Percentiles rank a stretch among this genome's conserved stretches.
phyloP scores from a whole-genome alignment of 352 stramenopile genomes.

The Phytopythium boreale region DNA sequence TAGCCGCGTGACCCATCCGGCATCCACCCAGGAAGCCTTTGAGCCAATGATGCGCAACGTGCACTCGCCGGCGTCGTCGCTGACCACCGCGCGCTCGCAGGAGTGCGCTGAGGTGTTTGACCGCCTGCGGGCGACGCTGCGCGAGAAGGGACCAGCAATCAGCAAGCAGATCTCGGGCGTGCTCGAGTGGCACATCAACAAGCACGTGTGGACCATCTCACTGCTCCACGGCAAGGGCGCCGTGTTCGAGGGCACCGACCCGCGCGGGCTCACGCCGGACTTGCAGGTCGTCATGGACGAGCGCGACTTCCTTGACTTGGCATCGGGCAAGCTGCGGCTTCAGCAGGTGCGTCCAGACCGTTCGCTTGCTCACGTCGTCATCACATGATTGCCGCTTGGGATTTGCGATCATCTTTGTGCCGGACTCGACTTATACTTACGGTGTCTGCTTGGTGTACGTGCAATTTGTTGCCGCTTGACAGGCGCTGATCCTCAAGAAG shows the following conservation, averaged over 20 bases:
- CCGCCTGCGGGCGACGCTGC: slow-evolving; percentile 41
- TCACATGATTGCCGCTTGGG: background rate
- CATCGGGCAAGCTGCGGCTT: slow-evolving; percentile 48
- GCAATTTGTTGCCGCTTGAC: background rate
- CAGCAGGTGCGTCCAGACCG: slow-evolving; percentile 33
- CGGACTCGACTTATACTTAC: background rate
- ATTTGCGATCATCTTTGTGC: background rate
- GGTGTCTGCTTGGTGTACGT: no score
- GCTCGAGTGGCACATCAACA: slow-evolving; percentile 70
- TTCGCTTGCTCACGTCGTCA: background rate
- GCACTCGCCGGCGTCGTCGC: slow-evolving; percentile 39
- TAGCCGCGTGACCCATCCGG: slow-evolving; percentile 60
- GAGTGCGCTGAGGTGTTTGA: slow-evolving; percentile 62
- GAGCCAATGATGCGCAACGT: slow-evolving; percentile 77
- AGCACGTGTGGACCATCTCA: slow-evolving; percentile 62
- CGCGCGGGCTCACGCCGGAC: slow-evolving; percentile 40
- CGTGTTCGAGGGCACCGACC: slow-evolving; percentile 45
- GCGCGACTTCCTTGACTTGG: slow-evolving; percentile 61
- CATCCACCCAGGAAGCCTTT: slow-evolving; percentile 70
- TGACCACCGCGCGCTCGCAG: slow-evolving; percentile 50
- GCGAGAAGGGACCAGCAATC: slow-evolving; percentile 32
- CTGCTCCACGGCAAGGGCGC: slow-evolving; percentile 48
- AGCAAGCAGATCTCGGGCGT: slow-evolving; percentile 62
- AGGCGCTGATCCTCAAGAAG: slow-evolving; percentile 64
- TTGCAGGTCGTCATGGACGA: slow-evolving; percentile 66